Evolutionary conservation across 305 asterid species (phyloP), one percentile per base, ranked within the genome.

Genomic region (Solanum chacoense): DNA sequence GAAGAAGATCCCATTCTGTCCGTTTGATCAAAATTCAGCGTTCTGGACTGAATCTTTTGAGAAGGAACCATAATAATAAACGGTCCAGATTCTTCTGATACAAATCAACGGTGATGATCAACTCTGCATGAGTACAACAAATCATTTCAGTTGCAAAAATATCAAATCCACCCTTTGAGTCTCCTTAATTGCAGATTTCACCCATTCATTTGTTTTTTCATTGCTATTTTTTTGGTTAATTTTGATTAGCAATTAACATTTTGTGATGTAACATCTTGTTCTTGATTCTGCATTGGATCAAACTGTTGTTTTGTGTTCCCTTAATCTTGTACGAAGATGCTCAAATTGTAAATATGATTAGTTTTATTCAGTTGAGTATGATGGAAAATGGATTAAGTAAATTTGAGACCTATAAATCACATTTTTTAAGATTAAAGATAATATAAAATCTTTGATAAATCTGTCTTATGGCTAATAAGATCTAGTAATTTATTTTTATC

Each of bases 11-110:
- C 94, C 93, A 24, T 90, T 92, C 36, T 92, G 94, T 89, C 95
- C 95, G 93, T 93, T 95, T 4, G 93, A 91, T 92, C 95, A 89
- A 90, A 93, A 94, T 92, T 92, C 93, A 38, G 89, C 90, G 86
- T 85, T 85, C 83, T 93, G 96, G 95, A 91, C 83, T 6, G 92
- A 95, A 40, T 87, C 95, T 13, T 88, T 85, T 2, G 92, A 91
- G 20, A 91, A 93, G 90, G 87, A 90, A 10, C 88, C 13, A n/a
- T 93, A 91, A 92, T 88, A 37, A 92, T 88, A 37, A 84, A 89
- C 91, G 92, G 90, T 38, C 86, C 40, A 24, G 90, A 85, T 90
- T 90, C 42, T 31, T 6, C 42, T 42, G 20, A 26, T 16, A 26
- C 77, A 89, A 74, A 63, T 65, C 13, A 89, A 91, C 90, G 93